These are phyloP conservation scores for Hymenoscyphus salicellus DNA, from an alignment of 2,329 filamentous ascomycete genomes.

Conservation along the genomic window DNA sequence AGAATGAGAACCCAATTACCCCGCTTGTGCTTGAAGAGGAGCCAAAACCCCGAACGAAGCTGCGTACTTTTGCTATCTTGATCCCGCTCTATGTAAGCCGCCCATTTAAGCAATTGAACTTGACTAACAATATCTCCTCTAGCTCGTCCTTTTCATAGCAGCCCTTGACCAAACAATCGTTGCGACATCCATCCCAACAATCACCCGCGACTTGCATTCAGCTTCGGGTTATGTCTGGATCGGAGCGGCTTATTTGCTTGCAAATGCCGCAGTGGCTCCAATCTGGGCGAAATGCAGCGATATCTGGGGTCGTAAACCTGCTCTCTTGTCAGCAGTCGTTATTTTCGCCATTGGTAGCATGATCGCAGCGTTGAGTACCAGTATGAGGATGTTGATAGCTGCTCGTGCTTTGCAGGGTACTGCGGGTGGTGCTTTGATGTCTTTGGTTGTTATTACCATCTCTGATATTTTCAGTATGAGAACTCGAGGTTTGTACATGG, in stretches of 20 bases:
- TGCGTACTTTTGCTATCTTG: not conserved
- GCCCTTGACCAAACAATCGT: constrained; percentile 33
- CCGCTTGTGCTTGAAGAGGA: not conserved
- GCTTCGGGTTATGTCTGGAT: constrained; percentile 52
- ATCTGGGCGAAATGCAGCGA: constrained; percentile 59
- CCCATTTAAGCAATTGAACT: not conserved
- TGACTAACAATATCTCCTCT: not conserved
- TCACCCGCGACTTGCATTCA: constrained; percentile 41
- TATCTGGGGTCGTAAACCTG: constrained; percentile 64
- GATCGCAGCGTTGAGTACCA: constrained; percentile 55
- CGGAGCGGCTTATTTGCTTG: constrained; percentile 44
- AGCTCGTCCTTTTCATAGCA: constrained; percentile 7
- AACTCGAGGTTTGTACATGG: constrained; percentile 58
- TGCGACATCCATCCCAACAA: constrained; percentile 41
- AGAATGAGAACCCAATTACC: not conserved
- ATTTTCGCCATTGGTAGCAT: constrained; percentile 62
- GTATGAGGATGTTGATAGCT: constrained; percentile 60
- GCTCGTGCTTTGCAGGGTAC: constrained; percentile 61
- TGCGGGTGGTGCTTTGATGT: constrained; percentile 61
- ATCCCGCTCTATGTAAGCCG: not conserved
- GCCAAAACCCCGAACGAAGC: not conserved
- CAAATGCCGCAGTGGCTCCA: constrained; percentile 46
- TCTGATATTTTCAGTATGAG: constrained; percentile 61
- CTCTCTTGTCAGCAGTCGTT: constrained; percentile 57
- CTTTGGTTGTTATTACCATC: constrained; percentile 63